Conservation (phyloP, 495 filamentous ascomycete genomes). For the Aspergillus baeticus region DNA sequence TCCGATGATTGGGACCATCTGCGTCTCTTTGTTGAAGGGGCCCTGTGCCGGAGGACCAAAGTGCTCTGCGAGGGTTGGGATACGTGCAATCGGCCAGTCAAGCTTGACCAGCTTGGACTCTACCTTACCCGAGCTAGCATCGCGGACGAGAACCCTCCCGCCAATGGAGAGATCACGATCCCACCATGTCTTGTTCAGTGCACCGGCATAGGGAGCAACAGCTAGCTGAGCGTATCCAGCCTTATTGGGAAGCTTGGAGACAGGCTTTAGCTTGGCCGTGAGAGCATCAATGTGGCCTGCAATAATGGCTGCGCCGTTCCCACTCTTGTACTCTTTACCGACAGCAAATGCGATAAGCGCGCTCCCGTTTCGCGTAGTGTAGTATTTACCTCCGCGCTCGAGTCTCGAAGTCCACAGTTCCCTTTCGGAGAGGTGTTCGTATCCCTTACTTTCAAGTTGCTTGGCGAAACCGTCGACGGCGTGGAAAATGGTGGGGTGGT, state of each 20-base stretch:
- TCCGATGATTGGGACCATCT: conserved; percentile 92
- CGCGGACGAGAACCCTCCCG: conserved; percentile 80
- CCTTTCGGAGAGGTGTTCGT: conserved; percentile 74
- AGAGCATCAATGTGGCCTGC: conserved; percentile 93
- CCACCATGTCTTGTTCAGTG: conserved; percentile 86
- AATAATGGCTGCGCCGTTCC: conserved; percentile 77
- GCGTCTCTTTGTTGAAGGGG: conserved; percentile 83
- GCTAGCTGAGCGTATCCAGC: conserved; percentile 87
- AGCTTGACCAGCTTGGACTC: conserved; percentile 81
- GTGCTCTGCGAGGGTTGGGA: conserved; percentile 91
- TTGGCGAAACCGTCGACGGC: conserved; percentile 72
- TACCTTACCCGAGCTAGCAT: conserved; percentile 72
- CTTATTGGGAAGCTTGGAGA: conserved; percentile 74
- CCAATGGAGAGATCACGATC: conserved; percentile 90
- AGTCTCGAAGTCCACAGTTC: conserved; percentile 76
- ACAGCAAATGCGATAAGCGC: conserved; percentile 84
- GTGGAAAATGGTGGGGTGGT: conserved; percentile 92
- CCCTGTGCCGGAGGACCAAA: conserved; percentile 80
- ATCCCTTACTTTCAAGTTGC: conserved; percentile 69
- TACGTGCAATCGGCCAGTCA: conserved; percentile 88
- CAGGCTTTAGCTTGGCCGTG: conserved; percentile 84
- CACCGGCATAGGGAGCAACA: conserved; percentile 90
- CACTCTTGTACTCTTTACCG: conserved; percentile 76
- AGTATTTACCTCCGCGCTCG: conserved; percentile 83
- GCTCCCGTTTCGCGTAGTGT: conserved; percentile 79